Percentiles rank a stretch among this genome's conserved stretches.
Evolutionary conservation across 106 monocot species (phyloP).

Genomic region (Narthecium ossifragum): DNA sequence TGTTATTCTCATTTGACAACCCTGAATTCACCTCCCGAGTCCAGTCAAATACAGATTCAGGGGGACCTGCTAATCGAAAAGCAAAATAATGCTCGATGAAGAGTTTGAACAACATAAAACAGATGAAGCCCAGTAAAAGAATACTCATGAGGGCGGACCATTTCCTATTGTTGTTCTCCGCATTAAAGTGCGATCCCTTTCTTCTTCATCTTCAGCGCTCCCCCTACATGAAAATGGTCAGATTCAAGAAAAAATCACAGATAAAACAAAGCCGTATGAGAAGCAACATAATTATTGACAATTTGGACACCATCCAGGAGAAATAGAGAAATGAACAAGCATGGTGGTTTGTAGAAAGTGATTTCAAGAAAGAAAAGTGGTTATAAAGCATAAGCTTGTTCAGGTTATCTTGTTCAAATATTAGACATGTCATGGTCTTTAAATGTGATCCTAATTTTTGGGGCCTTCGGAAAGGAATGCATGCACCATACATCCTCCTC

Average conservation of each 20-base stretch:
- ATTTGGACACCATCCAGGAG: neutral
- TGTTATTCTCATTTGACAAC: constrained; percentile 41
- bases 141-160: constrained; percentile 23
- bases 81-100: constrained; percentile 7
- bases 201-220: constrained; percentile 50
- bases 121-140: neutral
- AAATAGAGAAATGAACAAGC: neutral
- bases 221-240: neutral
- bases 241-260: neutral
- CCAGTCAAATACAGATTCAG: constrained; percentile 92
- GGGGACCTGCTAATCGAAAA: constrained; percentile 57
- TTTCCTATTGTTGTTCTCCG: constrained; percentile 86
- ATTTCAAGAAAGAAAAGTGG: too few species aligned
- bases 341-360: too few species aligned
- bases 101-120: neutral
- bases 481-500: too few species aligned
- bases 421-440: too few species aligned
- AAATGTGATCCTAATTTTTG: too few species aligned
- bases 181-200: constrained; percentile 32
- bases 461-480: too few species aligned
- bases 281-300: too few species aligned
- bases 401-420: too few species aligned
- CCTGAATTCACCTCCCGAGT: constrained; percentile 58
- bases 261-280: too few species aligned
- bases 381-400: too few species aligned